phyloP scores from a whole-genome alignment of 2,329 filamentous ascomycete genomes.

The Phaeosphaeria sp. region DNA sequence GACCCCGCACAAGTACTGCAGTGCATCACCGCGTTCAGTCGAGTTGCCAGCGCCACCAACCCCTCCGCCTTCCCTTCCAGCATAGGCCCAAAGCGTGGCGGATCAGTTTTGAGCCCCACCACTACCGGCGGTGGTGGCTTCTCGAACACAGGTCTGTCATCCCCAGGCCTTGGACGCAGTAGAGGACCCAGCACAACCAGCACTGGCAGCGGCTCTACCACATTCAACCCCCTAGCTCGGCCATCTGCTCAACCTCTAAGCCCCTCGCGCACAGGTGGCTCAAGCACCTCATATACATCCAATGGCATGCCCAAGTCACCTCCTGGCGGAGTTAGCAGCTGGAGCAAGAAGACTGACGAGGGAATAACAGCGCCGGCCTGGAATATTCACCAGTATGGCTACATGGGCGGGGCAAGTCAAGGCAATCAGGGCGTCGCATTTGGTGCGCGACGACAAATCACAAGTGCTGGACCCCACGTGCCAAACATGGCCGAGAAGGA shows the following conservation, averaged over 20 bases:
- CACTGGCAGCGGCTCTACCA: slow-evolving; percentile 50
- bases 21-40: slow-evolving; percentile 89
- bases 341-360: slow-evolving; percentile 87
- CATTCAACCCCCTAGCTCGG: slow-evolving; percentile 53
- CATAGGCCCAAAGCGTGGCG: slow-evolving; percentile 75
- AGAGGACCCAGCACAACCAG: slow-evolving; percentile 56
- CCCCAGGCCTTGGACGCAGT: slow-evolving; percentile 40
- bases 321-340: slow-evolving; percentile 74
- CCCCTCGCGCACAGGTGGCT: slow-evolving; percentile 57
- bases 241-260: slow-evolving; percentile 50
- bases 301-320: slow-evolving; percentile 56
- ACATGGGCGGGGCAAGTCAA: slow-evolving; percentile 96
- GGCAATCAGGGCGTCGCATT: slow-evolving; percentile 94
- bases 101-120: slow-evolving; percentile 46
- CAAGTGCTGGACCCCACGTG: slow-evolving; percentile 77
- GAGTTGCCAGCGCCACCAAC: slow-evolving; percentile 77
- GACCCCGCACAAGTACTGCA: slow-evolving; percentile 96
- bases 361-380: slow-evolving; percentile 84
- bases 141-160: slow-evolving; percentile 32
- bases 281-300: slow-evolving; percentile 65
- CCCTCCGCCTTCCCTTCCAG: slow-evolving; percentile 75
- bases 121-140: slow-evolving; percentile 34
- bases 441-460: slow-evolving; percentile 91
- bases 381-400: slow-evolving; percentile 97
- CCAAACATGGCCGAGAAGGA: slow-evolving; percentile 87